Evolutionary conservation across 2,329 filamentous ascomycete genomes (phyloP).

Genomic region (Phialophora chinensis): DNA sequence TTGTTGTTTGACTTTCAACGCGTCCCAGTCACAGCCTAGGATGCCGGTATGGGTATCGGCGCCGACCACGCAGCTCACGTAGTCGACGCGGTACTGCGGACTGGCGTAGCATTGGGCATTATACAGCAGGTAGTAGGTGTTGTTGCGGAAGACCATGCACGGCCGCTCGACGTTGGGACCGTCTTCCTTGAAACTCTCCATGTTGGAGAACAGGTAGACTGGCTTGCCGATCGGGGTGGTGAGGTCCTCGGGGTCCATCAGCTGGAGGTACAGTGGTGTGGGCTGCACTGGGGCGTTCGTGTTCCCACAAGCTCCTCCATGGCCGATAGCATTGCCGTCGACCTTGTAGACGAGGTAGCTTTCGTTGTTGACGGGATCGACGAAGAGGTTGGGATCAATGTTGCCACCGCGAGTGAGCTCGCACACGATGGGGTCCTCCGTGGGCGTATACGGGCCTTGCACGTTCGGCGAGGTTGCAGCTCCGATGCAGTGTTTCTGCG

Average conservation of each 20-base stretch:
- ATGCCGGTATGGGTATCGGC: conserved; percentile 27
- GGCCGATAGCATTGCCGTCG: conserved; percentile 61
- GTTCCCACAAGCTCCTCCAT: conserved; percentile 46
- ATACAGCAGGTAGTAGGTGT: conserved; percentile 33
- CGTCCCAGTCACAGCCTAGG: conserved; percentile 27
- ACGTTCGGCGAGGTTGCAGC: conserved; percentile 55
- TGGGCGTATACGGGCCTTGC: conserved; percentile 57
- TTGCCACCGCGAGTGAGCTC: conserved; percentile 59
- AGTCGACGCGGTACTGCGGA: conserved; percentile 28
- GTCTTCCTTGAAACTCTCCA: conserved; percentile 22
- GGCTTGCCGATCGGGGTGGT: conserved; percentile 25
- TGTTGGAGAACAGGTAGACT: conserved; percentile 28
- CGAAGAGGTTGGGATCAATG: conserved; percentile 65
- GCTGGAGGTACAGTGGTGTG: conserved; percentile 30
- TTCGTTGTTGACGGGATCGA: conserved; percentile 54
- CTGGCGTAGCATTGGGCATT: conserved; percentile 32
- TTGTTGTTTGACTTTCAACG: conserved; percentile 25
- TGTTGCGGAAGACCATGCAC: conserved; percentile 26
- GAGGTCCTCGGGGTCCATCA: conserved; percentile 25
- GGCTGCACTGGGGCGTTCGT: conserved; percentile 45
- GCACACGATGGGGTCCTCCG: conserved; percentile 56
- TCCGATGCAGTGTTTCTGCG: conserved; percentile 61
- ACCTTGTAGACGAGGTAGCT: conserved; percentile 68
- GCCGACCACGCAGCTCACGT: conserved; percentile 27
- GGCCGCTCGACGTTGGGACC: conserved; percentile 32